Evolutionary conservation across 768 basidiomycete genomes (phyloP).

Genomic region (Phaeotremella skinneri): DNA sequence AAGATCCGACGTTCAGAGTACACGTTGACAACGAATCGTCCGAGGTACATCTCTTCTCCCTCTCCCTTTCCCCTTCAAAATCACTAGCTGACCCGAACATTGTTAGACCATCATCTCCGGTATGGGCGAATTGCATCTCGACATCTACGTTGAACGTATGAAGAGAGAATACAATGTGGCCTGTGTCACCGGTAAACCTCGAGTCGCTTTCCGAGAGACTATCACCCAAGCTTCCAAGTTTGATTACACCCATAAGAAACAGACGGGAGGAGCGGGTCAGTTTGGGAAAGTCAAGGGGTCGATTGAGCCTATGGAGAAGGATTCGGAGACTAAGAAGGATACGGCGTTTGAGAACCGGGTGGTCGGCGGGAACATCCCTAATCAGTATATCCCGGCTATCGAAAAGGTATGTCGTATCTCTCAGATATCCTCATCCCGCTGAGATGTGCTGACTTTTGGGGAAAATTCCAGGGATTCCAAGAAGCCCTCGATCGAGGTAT

Average conservation of each 20-base stretch:
- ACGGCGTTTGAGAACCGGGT: conserved; percentile 78
- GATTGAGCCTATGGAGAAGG: conserved; percentile 82
- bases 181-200: conserved; percentile 90
- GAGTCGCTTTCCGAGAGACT: conserved; percentile 94
- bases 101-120: conserved; percentile 93
- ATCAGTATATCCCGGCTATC: conserved; percentile 86
- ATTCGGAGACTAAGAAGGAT: conserved; percentile 71
- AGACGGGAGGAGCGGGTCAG: conserved; percentile 95
- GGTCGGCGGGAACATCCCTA: conserved; percentile 88
- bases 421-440: neutral
- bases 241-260: conserved; percentile 94
- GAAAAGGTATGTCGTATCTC: conserved; percentile 66
- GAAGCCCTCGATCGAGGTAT: conserved; percentile 90
- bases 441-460: neutral
- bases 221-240: conserved; percentile 79
- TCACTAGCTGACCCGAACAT: neutral
- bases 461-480: conserved; percentile 74
- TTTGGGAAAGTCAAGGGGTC: conserved; percentile 88
- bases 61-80: neutral
- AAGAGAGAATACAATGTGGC: conserved; percentile 93
- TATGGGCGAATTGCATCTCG: conserved; percentile 98
- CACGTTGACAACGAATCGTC: conserved; percentile 92
- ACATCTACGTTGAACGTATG: conserved; percentile 99
- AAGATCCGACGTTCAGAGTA: conserved; percentile 97
- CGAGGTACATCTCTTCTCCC: conserved; percentile 61